Evolutionary conservation across 345 rosid species (phyloP), one percentile per base, ranked within the genome.

Genomic region (Garcia nutans): DNA sequence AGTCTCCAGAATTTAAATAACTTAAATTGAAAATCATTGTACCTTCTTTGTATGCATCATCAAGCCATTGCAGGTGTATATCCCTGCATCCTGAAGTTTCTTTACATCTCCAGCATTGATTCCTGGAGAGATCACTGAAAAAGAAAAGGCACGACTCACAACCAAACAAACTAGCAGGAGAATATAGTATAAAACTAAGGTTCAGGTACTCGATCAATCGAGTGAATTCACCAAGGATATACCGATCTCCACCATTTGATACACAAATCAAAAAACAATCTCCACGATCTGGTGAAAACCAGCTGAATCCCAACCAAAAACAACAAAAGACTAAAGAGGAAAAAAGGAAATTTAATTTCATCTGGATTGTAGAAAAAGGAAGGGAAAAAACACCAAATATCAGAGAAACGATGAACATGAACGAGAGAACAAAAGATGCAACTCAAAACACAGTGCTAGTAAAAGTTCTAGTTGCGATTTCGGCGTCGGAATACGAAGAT

Each of bases 41-140:
- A 89, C 96, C 97, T 95, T 93, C 88, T 89, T 93, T 37, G 99
- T 95, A 76, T 91, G 96, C 99, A 93, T 95, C 98, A 93, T 91
- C 84, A 93, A 89, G 66, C 98, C 97, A 82, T 95, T 95, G 85
- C 98, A 95, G 76, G 99, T 93, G 75, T 89, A 88, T 72, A 95
- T 95, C 81, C 98, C 97, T 55, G 97, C 98, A 83, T 95, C 98
- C 72, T 95, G 97, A 71, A 95, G 91, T 68, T 91, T 95, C 65
- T 93, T 93, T 74, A 93, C 90, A 74, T 95, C 97, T 81, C 97
- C 96, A 50, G 97, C 93, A 77, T 92, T 94, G 80, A 94, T 90
- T 73, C 97, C 98, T 79, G 89, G 94, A 55, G 91, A 76, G 65
- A 83, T 88, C 83, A 94, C 97, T 94, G 73, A 70, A 81, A 24